Evolutionary conservation across 2,329 filamentous ascomycete species (phyloP).

Genomic region (Acrodontium crateriforme): DNA sequence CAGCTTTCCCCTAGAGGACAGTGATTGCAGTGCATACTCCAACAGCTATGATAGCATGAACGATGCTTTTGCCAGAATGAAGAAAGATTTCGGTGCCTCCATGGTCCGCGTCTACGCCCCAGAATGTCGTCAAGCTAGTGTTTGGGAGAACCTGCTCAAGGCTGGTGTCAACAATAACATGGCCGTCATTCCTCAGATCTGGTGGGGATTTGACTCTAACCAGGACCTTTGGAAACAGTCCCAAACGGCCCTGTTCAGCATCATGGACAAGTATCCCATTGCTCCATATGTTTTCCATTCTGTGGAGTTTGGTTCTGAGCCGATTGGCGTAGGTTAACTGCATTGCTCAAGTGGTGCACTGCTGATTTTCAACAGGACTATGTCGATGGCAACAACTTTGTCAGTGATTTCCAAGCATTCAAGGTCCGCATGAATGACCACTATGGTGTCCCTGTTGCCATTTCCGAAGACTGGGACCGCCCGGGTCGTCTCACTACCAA

Average conservation of each 20-base stretch:
- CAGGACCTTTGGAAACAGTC: not conserved
- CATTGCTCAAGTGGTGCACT: too few relatives aligned
- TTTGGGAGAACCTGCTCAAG: conserved; percentile 1
- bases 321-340: conserved; percentile 1
- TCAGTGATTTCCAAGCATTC: not conserved
- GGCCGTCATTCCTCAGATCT: conserved; percentile 1
- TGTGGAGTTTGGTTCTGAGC: conserved; percentile 1
- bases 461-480: conserved; percentile 1
- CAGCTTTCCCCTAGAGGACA: not conserved
- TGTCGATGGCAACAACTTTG: not conserved
- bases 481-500: not conserved
- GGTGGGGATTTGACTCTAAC: not conserved
- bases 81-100: not conserved
- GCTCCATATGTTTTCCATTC: conserved; percentile 1
- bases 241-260: not conserved
- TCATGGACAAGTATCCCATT: not conserved
- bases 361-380: too few relatives aligned
- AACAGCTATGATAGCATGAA: not conserved
- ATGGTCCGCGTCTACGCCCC: conserved; percentile 1
- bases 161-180: conserved; percentile 1
- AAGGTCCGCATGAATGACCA: not conserved
- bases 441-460: not conserved
- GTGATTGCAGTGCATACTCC: not conserved
- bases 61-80: not conserved
- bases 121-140: not conserved